Base-by-base conservation (phyloP, 2,329 filamentous ascomycete genomes). In the Pyricularia grisea region DNA sequence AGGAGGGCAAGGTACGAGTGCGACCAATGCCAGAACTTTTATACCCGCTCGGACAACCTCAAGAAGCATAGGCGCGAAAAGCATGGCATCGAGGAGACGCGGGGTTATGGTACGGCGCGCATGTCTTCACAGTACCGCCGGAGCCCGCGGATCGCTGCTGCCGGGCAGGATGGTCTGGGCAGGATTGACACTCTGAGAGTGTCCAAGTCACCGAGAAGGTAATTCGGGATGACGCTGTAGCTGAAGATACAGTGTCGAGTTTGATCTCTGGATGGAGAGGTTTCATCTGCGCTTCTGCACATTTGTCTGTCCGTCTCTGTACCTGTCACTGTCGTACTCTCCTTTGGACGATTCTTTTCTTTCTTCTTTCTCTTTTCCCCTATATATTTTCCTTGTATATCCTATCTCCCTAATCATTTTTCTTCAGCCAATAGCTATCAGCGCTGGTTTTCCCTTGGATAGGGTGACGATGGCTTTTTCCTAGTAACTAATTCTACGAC, bases 11-110 rank as follows among this genome's bases (percentile, higher is more conserved):
- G 74, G 9, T 68, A 75, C 9, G 70, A 72, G 0, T 77, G 75
- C n/a, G 67, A 70, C 5, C 72, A 72, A 10, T 77, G 75, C 66
- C 72, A 71, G 17, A 75, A 75, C 70, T 74, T 74, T 10, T 77
- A 76, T 64, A 76, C 74, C 55, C 74, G 75, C 3, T 70, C 76
- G 2, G 75, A 77, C 68, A 77, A 77, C 65, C 71, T 76, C 12
- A 55, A 55, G 4, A 77, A 75, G 58, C 75, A 77, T 66, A 73
- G 73, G 28, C 74, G 73, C 64, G 75, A 76, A 2, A 42, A 23
- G n/a, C 66, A 67, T 42, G 25, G 5, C 25, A 20, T 23, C 42
- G 36, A 42, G 42, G 42, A 55, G 42, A n/a, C 42, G 42, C 17
- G 42, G 20, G 42, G 42, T 2, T 55, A 55, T 55, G 42, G 42